Evolutionary conservation across 2,329 filamentous ascomycete species (phyloP), one percentile per base, ranked within the genome.

Genomic region (Aphanoascus verrucosus): DNA sequence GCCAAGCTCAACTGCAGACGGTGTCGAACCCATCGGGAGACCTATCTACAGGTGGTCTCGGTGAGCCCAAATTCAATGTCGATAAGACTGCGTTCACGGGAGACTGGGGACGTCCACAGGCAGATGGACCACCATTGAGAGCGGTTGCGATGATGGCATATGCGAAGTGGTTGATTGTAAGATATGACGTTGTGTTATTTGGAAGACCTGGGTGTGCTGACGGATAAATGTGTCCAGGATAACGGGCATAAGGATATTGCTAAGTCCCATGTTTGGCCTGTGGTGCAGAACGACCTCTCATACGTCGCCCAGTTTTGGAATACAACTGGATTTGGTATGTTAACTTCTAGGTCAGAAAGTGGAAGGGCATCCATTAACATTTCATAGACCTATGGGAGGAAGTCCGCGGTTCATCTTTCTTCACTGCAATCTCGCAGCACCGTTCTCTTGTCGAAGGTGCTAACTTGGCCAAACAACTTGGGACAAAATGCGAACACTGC

Each of bases 221-320:
- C 8, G 15, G 23, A 14, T 40, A 14, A n/a, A 17, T 9, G 31
- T 31, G 15, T 12, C 15, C 34, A 64, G 62, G 69, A 43, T 32
- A 84, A 86, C 57, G 82, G 81, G 4, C 60, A 72, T 28, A 58
- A 60, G 9, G 72, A 72, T 1, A 78, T 76, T 0, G 82, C 77
- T 5, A 69, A 67, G 9, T 68, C 72, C 43, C 75, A 78, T 44
- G 72, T 86, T 45, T 89, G 85, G 85, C 86, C 86, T 4, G 73
- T 91, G 53, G 78, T 89, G 47, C 74, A 77, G 51, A 90, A 88
- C 59, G 87, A 91, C 61, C 74, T 93, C 38, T 75, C 75, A 43
- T 91, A 90, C 58, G 80, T 86, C 5, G 77, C 81, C 1, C 80
- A 87, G 63, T 86, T 87, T 70, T 87, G 84, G 81, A 80, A 78